Percentiles rank a stretch among this genome's conserved stretches.
These are phyloP conservation scores for Phytophthora litchii DNA, from an alignment of 352 stramenopile genomes.

Conservation along the genomic window DNA sequence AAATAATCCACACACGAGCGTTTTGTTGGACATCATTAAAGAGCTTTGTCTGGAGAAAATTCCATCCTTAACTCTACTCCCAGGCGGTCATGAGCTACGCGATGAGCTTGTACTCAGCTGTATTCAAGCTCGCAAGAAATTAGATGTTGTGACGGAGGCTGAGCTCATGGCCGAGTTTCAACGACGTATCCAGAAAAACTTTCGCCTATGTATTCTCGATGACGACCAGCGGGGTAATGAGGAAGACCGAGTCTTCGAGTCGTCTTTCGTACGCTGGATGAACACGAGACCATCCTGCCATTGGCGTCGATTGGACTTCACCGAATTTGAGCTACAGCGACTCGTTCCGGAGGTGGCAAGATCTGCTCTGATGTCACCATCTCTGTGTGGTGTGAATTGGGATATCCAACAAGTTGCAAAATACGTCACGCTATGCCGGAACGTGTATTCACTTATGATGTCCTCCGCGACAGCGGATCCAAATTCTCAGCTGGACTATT, in stretches of 20 bases:
- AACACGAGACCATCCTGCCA: slow-evolving; percentile 30
- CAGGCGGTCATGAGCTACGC: slow-evolving; percentile 38
- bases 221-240: background rate
- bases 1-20: background rate
- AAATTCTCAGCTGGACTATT: slow-evolving; percentile 26
- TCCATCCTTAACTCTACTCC: slow-evolving; percentile 39
- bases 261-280: slow-evolving; percentile 17
- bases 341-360: slow-evolving; percentile 18
- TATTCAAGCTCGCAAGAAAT: slow-evolving; percentile 36
- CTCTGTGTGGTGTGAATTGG: slow-evolving; percentile 13
- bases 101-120: slow-evolving; percentile 40
- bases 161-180: slow-evolving; percentile 41
- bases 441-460: slow-evolving; percentile 18
- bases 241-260: background rate
- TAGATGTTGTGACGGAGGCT: slow-evolving; percentile 42
- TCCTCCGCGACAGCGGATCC: background rate
- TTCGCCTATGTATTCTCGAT: slow-evolving; percentile 54
- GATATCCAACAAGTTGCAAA: slow-evolving; percentile 3
- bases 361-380: slow-evolving; percentile 9
- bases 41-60: slow-evolving; percentile 46
- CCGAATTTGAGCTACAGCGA: slow-evolving; percentile 7
- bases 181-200: slow-evolving; percentile 38
- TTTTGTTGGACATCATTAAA: slow-evolving; percentile 30
- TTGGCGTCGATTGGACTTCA: slow-evolving; percentile 28
- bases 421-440: slow-evolving; percentile 16